These are phyloP conservation scores for Malania oleifera DNA, from an alignment of 164 flowering plant species.

Conservation along the genomic window DNA sequence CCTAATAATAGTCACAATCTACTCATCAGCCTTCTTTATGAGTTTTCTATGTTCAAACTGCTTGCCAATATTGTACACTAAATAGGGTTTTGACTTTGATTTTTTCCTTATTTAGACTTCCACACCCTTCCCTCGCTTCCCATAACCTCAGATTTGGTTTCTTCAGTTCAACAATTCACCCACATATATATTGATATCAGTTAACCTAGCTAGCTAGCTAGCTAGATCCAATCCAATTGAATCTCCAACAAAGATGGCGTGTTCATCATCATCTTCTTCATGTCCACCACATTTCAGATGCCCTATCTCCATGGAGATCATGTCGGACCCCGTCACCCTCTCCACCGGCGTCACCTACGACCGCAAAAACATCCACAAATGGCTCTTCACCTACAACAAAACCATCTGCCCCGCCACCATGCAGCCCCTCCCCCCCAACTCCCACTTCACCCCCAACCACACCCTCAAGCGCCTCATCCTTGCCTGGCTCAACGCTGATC, in stretches of 20 bases:
- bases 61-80: too few relatives aligned
- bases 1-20: too few relatives aligned
- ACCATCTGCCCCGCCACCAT: constrained; percentile 69
- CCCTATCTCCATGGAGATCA: constrained; percentile 75
- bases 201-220: too few relatives aligned
- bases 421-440: constrained; percentile 31
- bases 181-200: too few relatives aligned
- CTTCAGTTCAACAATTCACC: too few relatives aligned
- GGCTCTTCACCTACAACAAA: constrained; percentile 57
- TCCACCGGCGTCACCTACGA: constrained; percentile 73
- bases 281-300: constrained; percentile 54
- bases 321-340: constrained; percentile 67
- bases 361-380: constrained; percentile 48
- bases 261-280: too few relatives aligned
- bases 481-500: constrained; percentile 28
- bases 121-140: background rate
- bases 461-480: constrained; percentile 62
- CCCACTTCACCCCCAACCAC: constrained; percentile 54
- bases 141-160: too few relatives aligned
- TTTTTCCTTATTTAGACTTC: constrained; percentile 11
- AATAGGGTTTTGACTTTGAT: constrained; percentile 16
- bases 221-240: background rate
- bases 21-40: too few relatives aligned
- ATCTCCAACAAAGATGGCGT: constrained; percentile 11
- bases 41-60: too few relatives aligned